phyloP scores from a whole-genome alignment of 176 grass and related monocot species.

The Poa pratensis region DNA sequence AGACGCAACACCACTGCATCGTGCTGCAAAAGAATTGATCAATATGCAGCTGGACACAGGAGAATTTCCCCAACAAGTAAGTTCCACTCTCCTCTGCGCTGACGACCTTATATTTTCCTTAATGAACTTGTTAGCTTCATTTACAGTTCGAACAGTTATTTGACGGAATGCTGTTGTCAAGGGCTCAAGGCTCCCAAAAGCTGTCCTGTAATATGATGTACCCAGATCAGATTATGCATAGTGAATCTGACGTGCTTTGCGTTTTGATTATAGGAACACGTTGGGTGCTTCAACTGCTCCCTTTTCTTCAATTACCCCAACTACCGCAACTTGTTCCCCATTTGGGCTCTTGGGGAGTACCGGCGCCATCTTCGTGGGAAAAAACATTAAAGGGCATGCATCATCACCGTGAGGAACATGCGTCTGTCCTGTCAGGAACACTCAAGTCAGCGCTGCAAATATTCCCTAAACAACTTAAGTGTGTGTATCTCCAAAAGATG shows the following conservation, averaged over 20 bases:
- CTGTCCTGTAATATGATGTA: not conserved
- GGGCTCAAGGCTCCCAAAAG: not conserved
- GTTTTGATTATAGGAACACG: slow-evolving; percentile 48
- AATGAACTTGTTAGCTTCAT: slow-evolving; percentile 3
- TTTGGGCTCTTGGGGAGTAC: slow-evolving; percentile 57
- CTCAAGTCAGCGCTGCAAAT: not conserved
- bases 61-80: slow-evolving; percentile 52
- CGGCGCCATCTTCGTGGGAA: slow-evolving; percentile 11
- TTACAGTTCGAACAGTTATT: not conserved
- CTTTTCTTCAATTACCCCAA: slow-evolving; percentile 60
- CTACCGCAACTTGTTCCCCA: slow-evolving; percentile 57
- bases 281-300: slow-evolving; percentile 48
- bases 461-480: not conserved
- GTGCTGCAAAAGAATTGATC: slow-evolving; percentile 47
- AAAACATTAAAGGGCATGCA: not conserved
- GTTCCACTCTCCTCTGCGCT: not conserved
- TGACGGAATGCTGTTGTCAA: not conserved
- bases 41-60: slow-evolving; percentile 50
- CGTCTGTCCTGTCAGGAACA: not conserved
- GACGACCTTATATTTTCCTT: not conserved
- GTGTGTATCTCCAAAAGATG: not conserved
- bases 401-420: not conserved
- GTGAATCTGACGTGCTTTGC: not conserved
- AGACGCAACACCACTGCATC: slow-evolving; percentile 47
- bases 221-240: not conserved